These are phyloP conservation scores for Chaetomidium leptoderma DNA, from an alignment of 495 filamentous ascomycete species.

Conservation along the genomic window DNA sequence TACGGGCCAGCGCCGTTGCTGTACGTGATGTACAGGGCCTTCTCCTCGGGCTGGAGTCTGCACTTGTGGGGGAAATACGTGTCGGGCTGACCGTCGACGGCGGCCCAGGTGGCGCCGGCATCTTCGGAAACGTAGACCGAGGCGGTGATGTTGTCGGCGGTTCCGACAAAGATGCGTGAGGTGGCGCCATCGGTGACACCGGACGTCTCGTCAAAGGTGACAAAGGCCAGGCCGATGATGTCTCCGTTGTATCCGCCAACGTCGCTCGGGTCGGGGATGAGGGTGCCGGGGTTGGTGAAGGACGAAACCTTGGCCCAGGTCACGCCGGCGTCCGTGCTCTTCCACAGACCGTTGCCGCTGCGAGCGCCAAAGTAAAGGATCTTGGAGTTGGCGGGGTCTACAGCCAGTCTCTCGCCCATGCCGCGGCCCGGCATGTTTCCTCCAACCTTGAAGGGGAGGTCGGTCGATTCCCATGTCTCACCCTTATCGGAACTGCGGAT, in stretches of 20 bases:
- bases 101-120: slow-evolving; percentile 50
- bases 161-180: slow-evolving; percentile 56
- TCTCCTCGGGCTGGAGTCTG: slow-evolving; percentile 49
- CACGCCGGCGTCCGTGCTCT: slow-evolving; percentile 52
- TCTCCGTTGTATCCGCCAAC: slow-evolving; percentile 43
- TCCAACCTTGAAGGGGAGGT: slow-evolving; percentile 56
- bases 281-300: slow-evolving; percentile 53
- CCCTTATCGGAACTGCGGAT: slow-evolving; percentile 50
- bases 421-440: slow-evolving; percentile 65
- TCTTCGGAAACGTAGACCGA: slow-evolving; percentile 54
- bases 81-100: slow-evolving; percentile 46
- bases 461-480: slow-evolving; percentile 43
- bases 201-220: slow-evolving; percentile 56
- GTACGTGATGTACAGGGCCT: slow-evolving; percentile 55
- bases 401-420: slow-evolving; percentile 58
- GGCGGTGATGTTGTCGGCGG: slow-evolving; percentile 48
- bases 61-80: slow-evolving; percentile 55
- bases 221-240: slow-evolving; percentile 49
- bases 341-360: slow-evolving; percentile 61
- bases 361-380: slow-evolving; percentile 57
- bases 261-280: slow-evolving; percentile 44
- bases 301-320: slow-evolving; percentile 56
- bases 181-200: slow-evolving; percentile 43
- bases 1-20: slow-evolving; percentile 53
- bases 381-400: slow-evolving; percentile 54